Conservation (phyloP, 2,329 filamentous ascomycete genomes). For the Hymenoscyphus repandus region DNA sequence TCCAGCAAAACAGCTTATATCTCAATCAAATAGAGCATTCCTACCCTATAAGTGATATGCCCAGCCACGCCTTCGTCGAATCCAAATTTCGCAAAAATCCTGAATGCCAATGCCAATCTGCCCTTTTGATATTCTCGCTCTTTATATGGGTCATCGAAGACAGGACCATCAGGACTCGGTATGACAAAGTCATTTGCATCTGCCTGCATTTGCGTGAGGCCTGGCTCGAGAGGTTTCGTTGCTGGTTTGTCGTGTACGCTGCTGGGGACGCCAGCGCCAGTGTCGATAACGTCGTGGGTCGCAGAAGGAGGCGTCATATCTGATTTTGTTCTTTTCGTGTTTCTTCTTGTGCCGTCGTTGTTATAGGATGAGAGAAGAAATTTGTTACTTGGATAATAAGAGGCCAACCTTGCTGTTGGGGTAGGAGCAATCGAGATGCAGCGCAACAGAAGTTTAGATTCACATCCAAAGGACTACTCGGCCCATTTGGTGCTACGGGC, state of each 20-base stretch:
- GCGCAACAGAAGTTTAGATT: not conserved
- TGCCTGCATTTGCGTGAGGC: slow-evolving; percentile 14
- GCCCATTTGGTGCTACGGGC: too few species aligned
- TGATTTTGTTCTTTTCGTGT: not conserved
- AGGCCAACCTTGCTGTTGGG: not conserved
- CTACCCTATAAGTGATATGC: slow-evolving; percentile 38
- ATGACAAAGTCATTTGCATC: not conserved
- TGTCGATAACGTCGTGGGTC: slow-evolving; percentile 11
- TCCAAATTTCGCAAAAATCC: slow-evolving; percentile 42
- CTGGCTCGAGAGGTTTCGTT: slow-evolving; percentile 19
- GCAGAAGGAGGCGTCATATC: slow-evolving; percentile 24
- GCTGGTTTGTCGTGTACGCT: slow-evolving; percentile 6
- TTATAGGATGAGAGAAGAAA: too few species aligned
- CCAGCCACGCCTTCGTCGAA: slow-evolving; percentile 43
- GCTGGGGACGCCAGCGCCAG: slow-evolving; percentile 7
- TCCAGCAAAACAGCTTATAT: not conserved
- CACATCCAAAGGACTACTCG: not conserved
- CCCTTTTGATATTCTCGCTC: slow-evolving; percentile 36
- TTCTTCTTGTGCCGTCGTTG: too few species aligned
- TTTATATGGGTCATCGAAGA: slow-evolving; percentile 30
- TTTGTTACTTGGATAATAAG: not conserved
- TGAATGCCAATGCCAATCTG: slow-evolving; percentile 42
- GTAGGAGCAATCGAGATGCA: not conserved
- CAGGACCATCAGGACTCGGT: slow-evolving; percentile 7
- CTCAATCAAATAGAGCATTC: slow-evolving; percentile 2